phyloP scores from a whole-genome alignment of 768 basidiomycete genomes.

The Mycena kentingensis region DNA sequence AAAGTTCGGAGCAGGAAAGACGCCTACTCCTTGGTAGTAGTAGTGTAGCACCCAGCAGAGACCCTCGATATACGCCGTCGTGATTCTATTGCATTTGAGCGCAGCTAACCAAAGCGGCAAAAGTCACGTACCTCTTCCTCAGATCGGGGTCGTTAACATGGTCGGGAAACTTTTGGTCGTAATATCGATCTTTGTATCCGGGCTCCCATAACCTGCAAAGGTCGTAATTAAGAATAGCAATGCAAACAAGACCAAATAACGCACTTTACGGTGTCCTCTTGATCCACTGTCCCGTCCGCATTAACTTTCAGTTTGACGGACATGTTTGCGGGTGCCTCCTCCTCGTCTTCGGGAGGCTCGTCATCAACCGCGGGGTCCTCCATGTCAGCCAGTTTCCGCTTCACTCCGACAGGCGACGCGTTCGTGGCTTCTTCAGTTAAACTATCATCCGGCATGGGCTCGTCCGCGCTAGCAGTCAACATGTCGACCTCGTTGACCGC shows the following conservation, averaged over 20 bases:
- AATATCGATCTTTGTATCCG: constrained; percentile 95
- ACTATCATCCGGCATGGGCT: constrained; percentile 25
- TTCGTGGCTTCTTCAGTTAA: constrained; percentile 22
- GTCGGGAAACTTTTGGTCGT: constrained; percentile 87
- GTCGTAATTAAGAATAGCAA: constrained; percentile 6
- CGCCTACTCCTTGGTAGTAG: constrained; percentile 93
- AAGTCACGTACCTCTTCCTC: constrained; percentile 61
- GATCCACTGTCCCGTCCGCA: constrained; percentile 90
- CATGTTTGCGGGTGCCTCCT: constrained; percentile 44
- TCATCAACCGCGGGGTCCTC: constrained; percentile 47
- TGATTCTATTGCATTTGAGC: constrained; percentile 53
- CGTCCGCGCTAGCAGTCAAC: constrained; percentile 28
- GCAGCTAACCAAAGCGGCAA: background rate
- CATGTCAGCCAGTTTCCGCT: constrained; percentile 46
- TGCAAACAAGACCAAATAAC: constrained; percentile 32
- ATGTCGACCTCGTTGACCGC: constrained; percentile 31
- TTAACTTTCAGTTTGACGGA: constrained; percentile 73
- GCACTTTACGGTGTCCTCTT: constrained; percentile 90
- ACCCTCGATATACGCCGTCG: constrained; percentile 88
- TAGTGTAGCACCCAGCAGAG: constrained; percentile 95
- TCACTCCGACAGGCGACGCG: constrained; percentile 33
- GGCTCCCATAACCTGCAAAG: constrained; percentile 84
- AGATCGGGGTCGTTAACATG: constrained; percentile 71
- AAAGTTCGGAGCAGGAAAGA: constrained; percentile 16
- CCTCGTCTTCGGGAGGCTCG: constrained; percentile 46